Evolutionary conservation across 179 eudicot species (phyloP), one percentile per base, ranked within the genome.

Genomic region (Amaranthus tricolor): DNA sequence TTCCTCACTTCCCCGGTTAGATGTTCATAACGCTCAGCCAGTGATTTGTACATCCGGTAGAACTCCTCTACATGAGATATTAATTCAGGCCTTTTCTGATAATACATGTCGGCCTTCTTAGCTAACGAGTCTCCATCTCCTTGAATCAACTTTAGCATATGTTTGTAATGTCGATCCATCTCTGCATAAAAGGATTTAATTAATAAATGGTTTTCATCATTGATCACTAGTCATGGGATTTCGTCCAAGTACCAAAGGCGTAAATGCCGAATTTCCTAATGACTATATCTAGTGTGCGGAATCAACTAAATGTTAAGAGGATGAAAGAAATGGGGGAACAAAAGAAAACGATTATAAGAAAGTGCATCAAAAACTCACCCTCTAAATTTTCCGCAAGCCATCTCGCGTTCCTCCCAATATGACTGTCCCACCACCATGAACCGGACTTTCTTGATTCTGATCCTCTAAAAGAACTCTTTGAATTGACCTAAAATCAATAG

Each of bases 351-450:
- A 31, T 68, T 12, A 61, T 17, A 62, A 66, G 55, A 5, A 67
- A 79, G 24, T 14, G 71, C 56, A 81, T 48, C 11, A 74, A 76
- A 61, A 70, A 70, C 89, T 82, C 78, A 92, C 97, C 92, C 77
- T 90, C 89, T 40, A 90, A 80, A 88, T 90, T 89, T 71, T 92
- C 96, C 19, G 90, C 80, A 49, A 90, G 90, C 97, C 97, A 92
- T 84, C 84, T 92, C 4, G 88, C 71, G 83, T 88, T 90, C 78
- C 89, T 89, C 66, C 92, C 89, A 79, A 89, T 75, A 77, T 90
- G 96, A 77, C 92, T 92, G 76, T 92, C 97, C 93, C 92, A 90
- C 96, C 92, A 92, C 96, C 94, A 92, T 47, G 96, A 90, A 76
- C 84, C 88, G 50, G 93, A 87, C 77, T 90, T 90, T 74, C 86